These are phyloP conservation scores for Dryadomyces quercus-mongolicae DNA, from an alignment of 2,329 filamentous ascomycete species.

Conservation along the genomic window DNA sequence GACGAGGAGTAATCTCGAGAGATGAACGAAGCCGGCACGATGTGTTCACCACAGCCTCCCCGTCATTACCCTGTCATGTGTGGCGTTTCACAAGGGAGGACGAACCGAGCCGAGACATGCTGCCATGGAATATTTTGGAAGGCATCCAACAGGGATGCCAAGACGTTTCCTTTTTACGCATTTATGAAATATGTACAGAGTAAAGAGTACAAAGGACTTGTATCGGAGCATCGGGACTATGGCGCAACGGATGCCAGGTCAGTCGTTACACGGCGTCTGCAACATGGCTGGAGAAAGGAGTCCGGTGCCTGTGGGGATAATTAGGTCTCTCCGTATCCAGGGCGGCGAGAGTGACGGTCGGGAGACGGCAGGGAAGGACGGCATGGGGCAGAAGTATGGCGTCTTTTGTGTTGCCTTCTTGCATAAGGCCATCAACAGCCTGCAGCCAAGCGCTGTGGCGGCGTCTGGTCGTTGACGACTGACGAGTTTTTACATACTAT, in stretches of 20 bases:
- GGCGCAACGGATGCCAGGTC: neutral
- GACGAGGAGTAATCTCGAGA: no score
- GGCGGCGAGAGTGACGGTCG: neutral
- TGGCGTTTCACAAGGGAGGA: neutral
- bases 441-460: neutral
- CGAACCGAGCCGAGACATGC: neutral
- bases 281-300: neutral
- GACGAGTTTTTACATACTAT: no score
- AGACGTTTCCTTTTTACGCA: neutral
- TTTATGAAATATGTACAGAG: no score
- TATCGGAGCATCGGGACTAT: neutral
- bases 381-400: neutral
- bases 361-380: neutral
- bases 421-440: neutral
- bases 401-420: neutral
- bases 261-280: neutral
- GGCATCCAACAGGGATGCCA: neutral
- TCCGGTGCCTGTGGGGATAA: neutral
- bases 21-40: neutral
- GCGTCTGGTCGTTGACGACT: neutral
- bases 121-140: neutral
- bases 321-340: neutral
- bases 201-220: neutral
- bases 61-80: neutral
- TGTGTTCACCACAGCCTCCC: no score